Evolutionary conservation across 805 yeast genomes (phyloP), one percentile per base, ranked within the genome.

Genomic region (Starmera dryadoides): DNA sequence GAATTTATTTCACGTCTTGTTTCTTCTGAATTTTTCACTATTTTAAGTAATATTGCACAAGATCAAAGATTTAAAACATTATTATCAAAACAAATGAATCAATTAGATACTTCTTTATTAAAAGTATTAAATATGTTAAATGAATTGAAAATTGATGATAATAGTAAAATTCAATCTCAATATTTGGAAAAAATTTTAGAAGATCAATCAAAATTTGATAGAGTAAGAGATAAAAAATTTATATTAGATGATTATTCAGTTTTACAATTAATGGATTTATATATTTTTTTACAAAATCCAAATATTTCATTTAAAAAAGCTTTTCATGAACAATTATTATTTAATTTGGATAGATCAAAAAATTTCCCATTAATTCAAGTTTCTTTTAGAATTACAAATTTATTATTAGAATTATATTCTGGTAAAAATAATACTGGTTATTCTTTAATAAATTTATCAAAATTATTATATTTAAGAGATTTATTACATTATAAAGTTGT

Each of bases 281-380:
- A 70, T 43, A 62, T 68, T 29, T 79, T 81, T 51, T 58, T 80
- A 31, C 71, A 70, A 42, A 75, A 72, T 46, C 67, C 79, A 15
- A 77, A 77, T 52, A 66, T 75, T 52, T 62, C 79, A 0, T 81
- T 81, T 60, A 77, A 73, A 44, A 81, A 80, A 57, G 59, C 68
- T 23, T 78, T 71, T 51, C 75, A 73, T 39, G 86, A 82, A 52
- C 86, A 81, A 47, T 61, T 78, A 35, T 64, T 82, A 60, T 79
- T 82, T 67, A 74, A 78, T 35, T 68, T 71, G 40, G 68, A 66
- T 39, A 62, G 77, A 52, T 81, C 85, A 1, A 53, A 81, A 21
- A 66, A 58, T 10, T 52, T 59, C 40, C 63, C 70, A 34, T 55
- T 67, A 3, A 43, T 62, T 5, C 46, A 50, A 18, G 47, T 69